Evolutionary conservation across 2,329 filamentous ascomycete species (phyloP).

Genomic region (Paramyrothecium roridum): DNA sequence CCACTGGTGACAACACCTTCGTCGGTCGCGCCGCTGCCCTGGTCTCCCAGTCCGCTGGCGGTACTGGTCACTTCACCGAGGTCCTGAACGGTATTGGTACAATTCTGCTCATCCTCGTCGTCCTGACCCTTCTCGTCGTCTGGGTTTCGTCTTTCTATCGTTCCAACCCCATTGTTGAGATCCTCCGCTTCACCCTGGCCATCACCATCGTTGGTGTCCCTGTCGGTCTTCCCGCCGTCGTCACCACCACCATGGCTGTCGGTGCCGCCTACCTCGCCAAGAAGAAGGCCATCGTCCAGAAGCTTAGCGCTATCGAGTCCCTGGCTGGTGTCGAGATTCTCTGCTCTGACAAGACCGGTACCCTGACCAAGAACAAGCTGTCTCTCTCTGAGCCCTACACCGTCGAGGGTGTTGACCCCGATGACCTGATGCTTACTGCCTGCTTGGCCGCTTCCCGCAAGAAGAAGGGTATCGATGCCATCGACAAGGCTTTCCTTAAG

Average conservation of each 20-base stretch:
- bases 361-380: conserved; percentile 90
- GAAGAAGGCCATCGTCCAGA: conserved; percentile 91
- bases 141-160: conserved; percentile 89
- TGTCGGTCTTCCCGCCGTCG: conserved; percentile 88
- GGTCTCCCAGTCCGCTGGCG: conserved; percentile 71
- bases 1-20: conserved; percentile 86
- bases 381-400: conserved; percentile 83
- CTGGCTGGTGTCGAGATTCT: conserved; percentile 91
- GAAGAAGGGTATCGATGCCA: conserved; percentile 93
- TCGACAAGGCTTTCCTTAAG: conserved; percentile 93
- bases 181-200: conserved; percentile 80
- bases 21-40: conserved; percentile 86
- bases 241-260: conserved; percentile 93
- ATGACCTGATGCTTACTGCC: conserved; percentile 89
- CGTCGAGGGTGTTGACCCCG: conserved; percentile 75
- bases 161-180: conserved; percentile 73
- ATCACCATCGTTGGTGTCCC: conserved; percentile 92
- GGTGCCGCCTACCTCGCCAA: conserved; percentile 88
- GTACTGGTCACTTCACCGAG: conserved; percentile 84
- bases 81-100: conserved; percentile 86
- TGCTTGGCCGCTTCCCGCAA: conserved; percentile 88
- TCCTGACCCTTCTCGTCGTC: conserved; percentile 76
- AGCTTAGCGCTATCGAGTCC: conserved; percentile 87
- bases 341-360: conserved; percentile 93
- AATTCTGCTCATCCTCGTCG: conserved; percentile 73